Conservation (phyloP, 495 filamentous ascomycete species). For the Trichoderma gamsii region DNA sequence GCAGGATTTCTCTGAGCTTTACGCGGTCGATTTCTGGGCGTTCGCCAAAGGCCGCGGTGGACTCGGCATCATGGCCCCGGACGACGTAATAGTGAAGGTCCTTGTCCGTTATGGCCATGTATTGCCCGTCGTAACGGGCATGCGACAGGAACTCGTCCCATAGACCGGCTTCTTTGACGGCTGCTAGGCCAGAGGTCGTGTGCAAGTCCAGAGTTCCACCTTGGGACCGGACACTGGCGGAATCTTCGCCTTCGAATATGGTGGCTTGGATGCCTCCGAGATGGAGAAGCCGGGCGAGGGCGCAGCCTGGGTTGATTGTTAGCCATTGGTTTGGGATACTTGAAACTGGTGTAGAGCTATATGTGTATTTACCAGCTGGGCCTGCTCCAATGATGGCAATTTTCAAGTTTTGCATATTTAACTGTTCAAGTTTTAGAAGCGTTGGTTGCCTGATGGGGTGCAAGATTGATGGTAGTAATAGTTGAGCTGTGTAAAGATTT, state of each 20-base stretch:
- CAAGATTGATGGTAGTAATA: background rate
- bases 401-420: background rate
- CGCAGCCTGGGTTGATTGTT: conserved; percentile 32
- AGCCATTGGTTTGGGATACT: conserved; percentile 28
- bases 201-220: conserved; percentile 55
- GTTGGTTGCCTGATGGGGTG: background rate
- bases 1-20: conserved; percentile 33
- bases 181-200: conserved; percentile 41
- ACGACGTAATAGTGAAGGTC: conserved; percentile 23
- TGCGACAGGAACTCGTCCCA: conserved; percentile 38
- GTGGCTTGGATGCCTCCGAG: conserved; percentile 34
- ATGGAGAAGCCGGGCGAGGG: conserved; percentile 49
- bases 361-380: background rate
- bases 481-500: background rate
- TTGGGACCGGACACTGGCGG: conserved; percentile 36
- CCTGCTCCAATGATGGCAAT: conserved; percentile 17
- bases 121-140: conserved; percentile 44
- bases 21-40: conserved; percentile 41
- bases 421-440: background rate
- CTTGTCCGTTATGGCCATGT: conserved; percentile 36
- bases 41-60: conserved; percentile 20
- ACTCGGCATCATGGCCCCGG: conserved; percentile 7
- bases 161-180: conserved; percentile 46
- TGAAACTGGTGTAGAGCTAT: background rate
- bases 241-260: conserved; percentile 45